Base-by-base conservation (phyloP, 148 eudicot species). In the Heliosperma pusillum region DNA sequence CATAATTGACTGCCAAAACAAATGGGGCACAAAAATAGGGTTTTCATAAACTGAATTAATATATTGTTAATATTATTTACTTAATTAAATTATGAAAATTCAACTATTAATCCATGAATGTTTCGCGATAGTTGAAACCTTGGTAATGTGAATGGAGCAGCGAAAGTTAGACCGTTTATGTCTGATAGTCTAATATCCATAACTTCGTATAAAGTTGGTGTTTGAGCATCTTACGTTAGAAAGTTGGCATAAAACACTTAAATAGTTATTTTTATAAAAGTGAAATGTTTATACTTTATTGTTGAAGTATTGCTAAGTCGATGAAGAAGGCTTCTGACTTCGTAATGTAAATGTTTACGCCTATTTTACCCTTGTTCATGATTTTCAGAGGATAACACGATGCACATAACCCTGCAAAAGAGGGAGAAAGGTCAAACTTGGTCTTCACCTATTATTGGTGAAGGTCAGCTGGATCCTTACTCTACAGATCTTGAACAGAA, bases 401-500 rank as follows among this genome's bases (percentile, higher is more conserved):
- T 91, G 93, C 97, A 94, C 80, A 85, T 94, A 82, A 94, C 98
- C 57, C 71, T 94, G 75, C 93, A 91, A 82, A 93, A 94, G 88
- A 90, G 98, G 89, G 97, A 94, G 58, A 94, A 90, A 85, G 98
- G 97, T 42, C 87, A 80, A 80, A 86, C 98, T 0, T 94, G 98
- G 98, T 77, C 95, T 71, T 94, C 93, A 11, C 98, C 98, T 65
- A 90, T 94, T 56, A 73, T 86, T 74, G 98, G 98, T 63, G 78
- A 87, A 80, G 96, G 95, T 68, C 91, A 90, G 83, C 84, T 94
- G 71, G 98, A 94, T 87, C 97, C 98, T 73, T 85, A 82, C 42
- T 61, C 92, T 12, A 81, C 88, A 12, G 98, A 91, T 84, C 84
- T 88, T 63, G 98, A 94, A 61, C 97, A 92, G 82, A 94, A 85